Percentiles rank a stretch among this genome's conserved stretches.
These are phyloP conservation scores for Diutina ranongensis DNA, from an alignment of 1,139 yeast genomes.

Conservation along the genomic window DNA sequence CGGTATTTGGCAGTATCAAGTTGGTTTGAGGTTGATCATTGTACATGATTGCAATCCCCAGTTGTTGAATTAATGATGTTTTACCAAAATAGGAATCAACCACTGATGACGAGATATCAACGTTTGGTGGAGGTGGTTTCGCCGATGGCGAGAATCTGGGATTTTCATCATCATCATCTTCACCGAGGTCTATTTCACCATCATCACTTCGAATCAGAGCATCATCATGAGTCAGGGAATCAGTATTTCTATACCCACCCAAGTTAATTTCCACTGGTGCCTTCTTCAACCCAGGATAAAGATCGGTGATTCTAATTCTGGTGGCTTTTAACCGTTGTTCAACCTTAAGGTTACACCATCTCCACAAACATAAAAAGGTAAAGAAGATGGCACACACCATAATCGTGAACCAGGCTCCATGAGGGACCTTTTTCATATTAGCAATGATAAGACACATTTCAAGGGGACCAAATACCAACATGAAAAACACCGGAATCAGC, in stretches of 20 bases:
- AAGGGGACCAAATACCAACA: constrained; percentile 31
- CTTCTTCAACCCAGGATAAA: constrained; percentile 10
- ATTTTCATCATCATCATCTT: background rate
- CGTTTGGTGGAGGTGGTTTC: no score
- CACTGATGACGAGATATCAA: constrained; percentile 12
- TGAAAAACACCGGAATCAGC: constrained; percentile 22
- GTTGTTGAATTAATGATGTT: constrained; percentile 15
- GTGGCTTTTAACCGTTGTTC: constrained; percentile 24
- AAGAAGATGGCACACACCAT: constrained; percentile 25
- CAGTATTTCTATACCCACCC: background rate
- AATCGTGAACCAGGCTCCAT: constrained; percentile 52
- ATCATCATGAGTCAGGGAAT: constrained; percentile 7
- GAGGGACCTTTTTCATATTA: constrained; percentile 37
- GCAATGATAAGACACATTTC: constrained; percentile 36
- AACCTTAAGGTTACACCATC: constrained; percentile 33
- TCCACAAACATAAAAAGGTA: constrained; percentile 30
- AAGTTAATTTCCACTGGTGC: background rate
- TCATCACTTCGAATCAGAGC: constrained; percentile 6
- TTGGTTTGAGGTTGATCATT: constrained; percentile 20
- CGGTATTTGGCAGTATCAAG: constrained; percentile 26
- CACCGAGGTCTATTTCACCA: constrained; percentile 6
- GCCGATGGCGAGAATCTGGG: no score
- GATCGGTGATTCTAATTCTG: constrained; percentile 19
- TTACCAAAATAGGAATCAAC: constrained; percentile 12
- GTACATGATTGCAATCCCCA: constrained; percentile 32